These are phyloP conservation scores for Scedosporium dehoogii DNA, from an alignment of 2,329 filamentous ascomycete species.

Conservation along the genomic window DNA sequence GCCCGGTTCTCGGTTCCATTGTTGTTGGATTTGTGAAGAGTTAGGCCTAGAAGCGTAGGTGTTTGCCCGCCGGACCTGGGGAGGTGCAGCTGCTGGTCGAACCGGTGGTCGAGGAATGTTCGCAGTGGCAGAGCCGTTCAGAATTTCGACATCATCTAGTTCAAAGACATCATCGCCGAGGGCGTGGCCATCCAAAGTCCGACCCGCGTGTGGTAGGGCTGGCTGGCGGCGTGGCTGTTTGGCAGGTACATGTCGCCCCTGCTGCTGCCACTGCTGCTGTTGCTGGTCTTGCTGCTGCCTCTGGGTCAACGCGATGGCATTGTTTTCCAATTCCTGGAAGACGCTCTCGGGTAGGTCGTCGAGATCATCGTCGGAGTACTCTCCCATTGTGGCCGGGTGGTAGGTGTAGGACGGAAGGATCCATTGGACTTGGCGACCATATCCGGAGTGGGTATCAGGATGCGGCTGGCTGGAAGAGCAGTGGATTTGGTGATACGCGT, in stretches of 20 bases:
- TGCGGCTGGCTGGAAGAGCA: background rate
- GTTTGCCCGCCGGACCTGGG: background rate
- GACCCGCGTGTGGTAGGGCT: background rate
- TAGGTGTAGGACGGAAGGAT: background rate
- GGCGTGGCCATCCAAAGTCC: constrained; percentile 21
- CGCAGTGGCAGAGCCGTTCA: background rate
- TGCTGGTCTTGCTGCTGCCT: constrained; percentile 13
- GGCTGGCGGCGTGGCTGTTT: constrained; percentile 1
- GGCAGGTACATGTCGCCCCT: constrained; percentile 19
- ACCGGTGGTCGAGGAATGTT: background rate
- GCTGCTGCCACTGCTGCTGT: constrained; percentile 25
- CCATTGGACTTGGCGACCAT: background rate
- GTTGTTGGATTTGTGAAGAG: background rate
- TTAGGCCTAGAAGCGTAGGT: background rate
- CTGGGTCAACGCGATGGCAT: constrained; percentile 53
- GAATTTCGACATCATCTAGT: constrained; percentile 46
- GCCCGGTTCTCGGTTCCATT: constrained; percentile 19
- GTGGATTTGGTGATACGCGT: background rate
- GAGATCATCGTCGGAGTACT: constrained; percentile 55
- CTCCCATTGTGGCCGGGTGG: constrained; percentile 31
- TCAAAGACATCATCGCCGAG: constrained; percentile 38
- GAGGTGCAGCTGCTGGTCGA: background rate
- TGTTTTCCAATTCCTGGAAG: constrained; percentile 53
- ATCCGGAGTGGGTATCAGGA: no score
- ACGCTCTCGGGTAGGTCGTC: constrained; percentile 48